Base-by-base conservation (phyloP, 768 basidiomycete species). In the Rhizopogon salebrosus region DNA sequence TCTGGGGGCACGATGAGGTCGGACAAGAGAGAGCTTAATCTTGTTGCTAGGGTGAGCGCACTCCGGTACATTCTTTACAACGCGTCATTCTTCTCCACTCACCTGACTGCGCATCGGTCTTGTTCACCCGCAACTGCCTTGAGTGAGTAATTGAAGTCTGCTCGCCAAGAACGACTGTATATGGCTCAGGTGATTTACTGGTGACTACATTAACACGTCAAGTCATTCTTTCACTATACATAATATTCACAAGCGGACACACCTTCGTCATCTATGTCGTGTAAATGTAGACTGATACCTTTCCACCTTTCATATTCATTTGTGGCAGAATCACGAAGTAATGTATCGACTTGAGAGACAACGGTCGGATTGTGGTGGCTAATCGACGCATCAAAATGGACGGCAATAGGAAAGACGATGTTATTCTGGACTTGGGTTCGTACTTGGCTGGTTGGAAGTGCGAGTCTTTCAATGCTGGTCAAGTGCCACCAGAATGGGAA, bases 401-500 rank as follows among this genome's bases (percentile, higher is more conserved):
- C 65, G 11, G 60, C 39, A 27, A 71, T 45, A 8, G 83, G 80
- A 48, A 84, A 72, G 20, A 60, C 52, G 20, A 82, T 71, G 36
- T 69, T 64, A 54, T 71, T 74, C 42, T 70, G 66, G 39, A 79
- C 72, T 59, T 84, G 76, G 6, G 76, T 73, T 37, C 67, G 66
- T 31, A 94, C 84, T 20, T 80, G 78, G 39, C 70, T 67, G 7
- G 76, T 71, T 1, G 95, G 92, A 11, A 97, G 72, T 0, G 85
- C 73, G 14, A 89, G 75, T 24, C 95, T 82, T 62, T 94, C 80
- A 26, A 98, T 95, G 57, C 89, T 89, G 4, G 97, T 98, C 24
- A 89, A 85, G 48, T 75, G 77, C 92, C 93, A 98, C 97, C 97
- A 99, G 45, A 92, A 77, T 3, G 97, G 97, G 18, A 95, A 54